Base-by-base conservation (phyloP, 305 asterid species). In the Andrographis paniculata region DNA sequence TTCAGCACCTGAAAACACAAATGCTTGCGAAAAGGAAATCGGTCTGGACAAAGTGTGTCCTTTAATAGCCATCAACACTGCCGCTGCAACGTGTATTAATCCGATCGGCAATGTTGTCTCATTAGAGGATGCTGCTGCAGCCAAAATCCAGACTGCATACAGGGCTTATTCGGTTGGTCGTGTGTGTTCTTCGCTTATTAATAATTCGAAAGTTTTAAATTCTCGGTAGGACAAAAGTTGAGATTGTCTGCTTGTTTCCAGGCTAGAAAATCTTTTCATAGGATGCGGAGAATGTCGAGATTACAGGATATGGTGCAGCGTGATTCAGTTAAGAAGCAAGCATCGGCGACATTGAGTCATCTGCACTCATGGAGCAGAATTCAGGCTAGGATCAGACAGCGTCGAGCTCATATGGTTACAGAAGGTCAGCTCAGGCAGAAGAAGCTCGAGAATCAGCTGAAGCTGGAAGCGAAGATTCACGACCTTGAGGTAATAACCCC, bases 401-500 rank as follows among this genome's bases (percentile, higher is more conserved):
- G 95, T 31, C 75, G 94, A 51, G 76, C 57, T 55, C 59, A 65
- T 56, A 91, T 86, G 96, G 98, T 77, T 18, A 48, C 63, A 0
- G 84, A 91, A 75, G 88, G 92, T 52, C 78, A 58, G 47, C 85
- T 75, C 48, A 75, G 64, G 77, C 92, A 68, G 79, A 86, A 73
- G 82, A 82, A 80, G 65, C 73, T 73, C 11, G 95, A 75, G 67
- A 80, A 75, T 65, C 94, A 86, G 51, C 53, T 78, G 72, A 86
- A 86, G 77, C 87, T 91, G 1, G 89, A 91, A 58, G 79, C 88
- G 30, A 91, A 80, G 64, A 82, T 86, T 73, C 95, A 83, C 42
- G 94, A 73, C 60, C 59, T 86, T 53, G 94, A 83, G 96, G 98
- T 89, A 62, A 44, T n/a, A n/a, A n/a, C n/a, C n/a, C n/a, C n/a